phyloP scores from a whole-genome alignment of 352 stramenopile genomes.

The Globisporangium mamillatum region DNA sequence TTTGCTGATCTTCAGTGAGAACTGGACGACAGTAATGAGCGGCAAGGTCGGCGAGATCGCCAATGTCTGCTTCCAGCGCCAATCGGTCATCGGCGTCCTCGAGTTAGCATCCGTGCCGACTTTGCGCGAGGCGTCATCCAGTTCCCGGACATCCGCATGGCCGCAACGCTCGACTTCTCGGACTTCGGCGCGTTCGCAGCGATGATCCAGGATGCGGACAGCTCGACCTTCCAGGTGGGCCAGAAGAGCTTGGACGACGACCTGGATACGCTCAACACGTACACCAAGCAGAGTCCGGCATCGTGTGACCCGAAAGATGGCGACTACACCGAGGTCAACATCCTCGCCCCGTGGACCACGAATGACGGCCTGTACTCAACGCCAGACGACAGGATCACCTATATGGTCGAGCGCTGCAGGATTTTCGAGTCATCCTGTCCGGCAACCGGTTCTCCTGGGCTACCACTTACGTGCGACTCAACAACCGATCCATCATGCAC shows the following conservation, averaged over 20 bases:
- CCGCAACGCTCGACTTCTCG: slow-evolving; percentile 43
- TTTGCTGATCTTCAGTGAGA: slow-evolving; percentile 34
- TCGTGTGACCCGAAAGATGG: slow-evolving; percentile 16
- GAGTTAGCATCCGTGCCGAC: slow-evolving; percentile 39
- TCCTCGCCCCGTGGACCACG: slow-evolving; percentile 36
- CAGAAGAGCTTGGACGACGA: neutral
- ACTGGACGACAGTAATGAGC: slow-evolving; percentile 58
- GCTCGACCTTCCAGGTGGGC: slow-evolving; percentile 25
- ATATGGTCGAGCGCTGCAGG: slow-evolving; percentile 22
- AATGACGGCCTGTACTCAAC: neutral
- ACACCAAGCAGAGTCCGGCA: slow-evolving; percentile 18
- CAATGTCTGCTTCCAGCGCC: slow-evolving; percentile 46
- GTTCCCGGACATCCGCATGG: slow-evolving; percentile 36
- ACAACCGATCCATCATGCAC: slow-evolving; percentile 8
- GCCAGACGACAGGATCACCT: slow-evolving; percentile 5
- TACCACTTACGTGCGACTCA: neutral
- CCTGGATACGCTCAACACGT: slow-evolving; percentile 25
- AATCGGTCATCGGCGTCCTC: slow-evolving; percentile 57
- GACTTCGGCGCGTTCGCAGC: slow-evolving; percentile 30
- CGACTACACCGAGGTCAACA: slow-evolving; percentile 29
- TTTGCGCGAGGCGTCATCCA: slow-evolving; percentile 48
- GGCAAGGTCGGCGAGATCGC: slow-evolving; percentile 29
- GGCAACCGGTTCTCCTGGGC: neutral
- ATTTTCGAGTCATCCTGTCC: slow-evolving; percentile 1
- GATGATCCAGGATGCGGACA: slow-evolving; percentile 20